Conservation (phyloP, 2,329 filamentous ascomycete species). For the Teratosphaeria destructans region DNA sequence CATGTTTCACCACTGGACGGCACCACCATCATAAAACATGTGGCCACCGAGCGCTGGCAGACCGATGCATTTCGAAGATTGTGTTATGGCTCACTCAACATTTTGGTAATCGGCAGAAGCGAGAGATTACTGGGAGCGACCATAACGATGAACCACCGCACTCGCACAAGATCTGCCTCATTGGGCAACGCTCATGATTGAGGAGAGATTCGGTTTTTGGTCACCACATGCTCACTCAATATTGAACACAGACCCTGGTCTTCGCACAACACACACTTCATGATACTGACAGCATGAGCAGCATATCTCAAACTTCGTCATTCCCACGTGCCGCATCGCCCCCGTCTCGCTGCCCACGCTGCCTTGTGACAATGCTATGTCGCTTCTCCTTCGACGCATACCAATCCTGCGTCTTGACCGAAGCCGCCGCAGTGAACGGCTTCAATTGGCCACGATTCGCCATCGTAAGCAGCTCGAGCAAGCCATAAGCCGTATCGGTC, state of each 20-base stretch:
- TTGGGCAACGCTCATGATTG: background rate
- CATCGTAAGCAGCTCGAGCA: constrained; percentile 1
- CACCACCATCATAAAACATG: too few relatives aligned
- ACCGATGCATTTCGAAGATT: background rate
- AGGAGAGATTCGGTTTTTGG: background rate
- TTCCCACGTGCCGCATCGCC: too few relatives aligned
- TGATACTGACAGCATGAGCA: too few relatives aligned
- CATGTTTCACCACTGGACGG: too few relatives aligned
- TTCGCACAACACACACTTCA: background rate
- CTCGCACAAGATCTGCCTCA: background rate
- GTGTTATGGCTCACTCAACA: background rate
- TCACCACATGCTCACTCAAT: background rate
- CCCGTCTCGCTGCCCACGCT: background rate
- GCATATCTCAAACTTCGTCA: too few relatives aligned
- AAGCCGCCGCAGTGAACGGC: background rate
- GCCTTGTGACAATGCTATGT: background rate
- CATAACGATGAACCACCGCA: background rate
- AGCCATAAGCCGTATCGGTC: background rate
- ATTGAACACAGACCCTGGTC: background rate
- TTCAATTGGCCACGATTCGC: constrained; percentile 1
- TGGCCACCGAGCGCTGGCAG: background rate
- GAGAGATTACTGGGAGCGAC: too few relatives aligned
- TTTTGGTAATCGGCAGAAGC: background rate
- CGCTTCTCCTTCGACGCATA: background rate
- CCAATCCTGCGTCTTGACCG: background rate